These are phyloP conservation scores for Pezicula rhizophila DNA, from an alignment of 2,329 filamentous ascomycete genomes.

Conservation along the genomic window DNA sequence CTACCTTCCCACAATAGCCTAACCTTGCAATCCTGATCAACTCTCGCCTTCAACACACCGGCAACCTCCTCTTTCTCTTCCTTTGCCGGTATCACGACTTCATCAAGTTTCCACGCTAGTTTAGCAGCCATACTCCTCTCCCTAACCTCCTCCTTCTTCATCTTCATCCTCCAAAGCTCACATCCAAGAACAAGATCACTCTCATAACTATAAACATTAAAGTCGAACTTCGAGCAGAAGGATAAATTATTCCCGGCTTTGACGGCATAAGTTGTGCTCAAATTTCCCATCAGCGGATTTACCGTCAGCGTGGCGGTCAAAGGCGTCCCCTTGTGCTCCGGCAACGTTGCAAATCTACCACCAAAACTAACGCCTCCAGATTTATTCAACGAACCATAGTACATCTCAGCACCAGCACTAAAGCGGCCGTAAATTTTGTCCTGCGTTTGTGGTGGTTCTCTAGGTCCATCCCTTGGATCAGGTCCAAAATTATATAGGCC, in stretches of 20 bases:
- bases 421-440: slow-evolving; percentile 74
- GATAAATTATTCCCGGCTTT: slow-evolving; percentile 77
- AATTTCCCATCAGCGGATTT: slow-evolving; percentile 89
- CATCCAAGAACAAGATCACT: slow-evolving; percentile 87
- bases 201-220: slow-evolving; percentile 98
- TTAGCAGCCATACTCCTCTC: slow-evolving; percentile 48
- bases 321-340: slow-evolving; percentile 74
- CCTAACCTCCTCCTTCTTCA: slow-evolving; percentile 16
- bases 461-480: slow-evolving; percentile 18
- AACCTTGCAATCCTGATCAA: slow-evolving; percentile 83
- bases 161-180: slow-evolving; percentile 76
- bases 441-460: slow-evolving; percentile 25
- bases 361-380: slow-evolving; percentile 87
- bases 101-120: slow-evolving; percentile 44
- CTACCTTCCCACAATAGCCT: slow-evolving; percentile 89
- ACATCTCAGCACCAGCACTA: slow-evolving; percentile 85
- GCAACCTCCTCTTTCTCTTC: slow-evolving; percentile 60
- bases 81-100: slow-evolving; percentile 15
- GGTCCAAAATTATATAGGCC: slow-evolving; percentile 89
- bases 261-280: slow-evolving; percentile 87
- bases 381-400: slow-evolving; percentile 93
- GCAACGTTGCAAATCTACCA: slow-evolving; percentile 81
- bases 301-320: slow-evolving; percentile 89
- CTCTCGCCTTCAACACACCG: slow-evolving; percentile 81
- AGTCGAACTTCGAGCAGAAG: slow-evolving; percentile 86